phyloP scores from a whole-genome alignment of 257 asterid genomes.

The Solanum appendiculatum region DNA sequence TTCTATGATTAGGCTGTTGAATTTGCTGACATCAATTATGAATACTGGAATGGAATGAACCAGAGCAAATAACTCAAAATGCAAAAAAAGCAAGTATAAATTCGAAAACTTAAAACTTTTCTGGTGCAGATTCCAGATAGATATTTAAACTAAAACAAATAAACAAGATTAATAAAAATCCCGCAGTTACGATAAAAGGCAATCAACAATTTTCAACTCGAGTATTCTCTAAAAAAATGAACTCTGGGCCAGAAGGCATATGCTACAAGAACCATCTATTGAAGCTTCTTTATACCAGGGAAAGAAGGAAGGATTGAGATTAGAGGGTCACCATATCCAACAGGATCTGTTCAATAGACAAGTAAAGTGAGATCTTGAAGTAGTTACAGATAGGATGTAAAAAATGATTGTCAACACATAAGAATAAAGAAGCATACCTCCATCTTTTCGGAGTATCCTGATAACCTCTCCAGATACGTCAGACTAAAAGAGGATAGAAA shows the following conservation, averaged over 20 bases:
- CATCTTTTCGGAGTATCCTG: slow-evolving; percentile 60
- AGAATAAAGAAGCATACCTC: slow-evolving; percentile 39
- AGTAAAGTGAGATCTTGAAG: background rate
- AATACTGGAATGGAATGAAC: background rate
- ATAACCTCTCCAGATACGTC: slow-evolving; percentile 74
- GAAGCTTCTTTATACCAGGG: slow-evolving; percentile 64
- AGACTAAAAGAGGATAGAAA: slow-evolving; percentile 27
- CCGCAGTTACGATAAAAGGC: background rate
- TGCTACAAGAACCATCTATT: background rate
- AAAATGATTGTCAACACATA: background rate
- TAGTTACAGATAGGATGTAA: background rate
- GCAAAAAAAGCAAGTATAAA: background rate
- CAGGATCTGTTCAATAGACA: slow-evolving; percentile 40
- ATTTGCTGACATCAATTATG: background rate
- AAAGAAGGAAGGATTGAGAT: slow-evolving; percentile 78
- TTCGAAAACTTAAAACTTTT: background rate
- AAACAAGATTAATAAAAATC: background rate
- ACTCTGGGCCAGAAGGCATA: background rate
- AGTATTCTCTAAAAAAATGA: background rate
- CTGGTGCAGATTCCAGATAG: background rate
- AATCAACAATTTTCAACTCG: background rate
- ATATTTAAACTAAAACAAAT: background rate
- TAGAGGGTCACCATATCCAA: slow-evolving; percentile 80
- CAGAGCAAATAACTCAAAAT: background rate
- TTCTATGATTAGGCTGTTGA: too few relatives aligned